Evolutionary conservation across 2,329 filamentous ascomycete species (phyloP).

Genomic region (Venturia effusa): DNA sequence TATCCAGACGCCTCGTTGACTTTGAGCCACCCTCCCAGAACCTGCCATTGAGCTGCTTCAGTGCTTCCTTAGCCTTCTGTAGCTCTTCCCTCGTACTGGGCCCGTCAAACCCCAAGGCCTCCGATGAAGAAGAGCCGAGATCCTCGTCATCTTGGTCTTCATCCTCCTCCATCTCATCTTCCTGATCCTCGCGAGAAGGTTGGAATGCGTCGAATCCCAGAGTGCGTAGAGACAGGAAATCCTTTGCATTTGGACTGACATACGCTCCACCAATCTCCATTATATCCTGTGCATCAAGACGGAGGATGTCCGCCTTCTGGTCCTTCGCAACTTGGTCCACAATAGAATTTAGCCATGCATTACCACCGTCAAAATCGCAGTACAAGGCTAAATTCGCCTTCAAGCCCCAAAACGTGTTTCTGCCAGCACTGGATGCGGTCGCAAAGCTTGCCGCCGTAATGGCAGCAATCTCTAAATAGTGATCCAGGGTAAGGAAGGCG

Average conservation of each 20-base stretch:
- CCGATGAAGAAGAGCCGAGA: background rate
- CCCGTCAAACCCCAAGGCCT: too few relatives aligned
- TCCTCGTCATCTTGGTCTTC: conserved; percentile 31
- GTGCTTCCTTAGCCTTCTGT: background rate
- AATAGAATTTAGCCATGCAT: conserved; percentile 45
- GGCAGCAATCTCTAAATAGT: background rate
- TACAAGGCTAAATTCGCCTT: conserved; percentile 34
- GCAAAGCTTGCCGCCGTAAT: conserved; percentile 1
- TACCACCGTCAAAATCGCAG: conserved; percentile 46
- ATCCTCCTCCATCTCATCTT: conserved; percentile 35
- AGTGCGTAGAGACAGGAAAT: conserved; percentile 35
- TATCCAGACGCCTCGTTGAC: conserved; percentile 11
- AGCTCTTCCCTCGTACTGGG: background rate
- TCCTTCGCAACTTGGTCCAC: conserved; percentile 52
- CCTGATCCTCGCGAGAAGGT: conserved; percentile 27
- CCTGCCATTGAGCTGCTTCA: background rate
- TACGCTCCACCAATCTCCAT: conserved; percentile 60
- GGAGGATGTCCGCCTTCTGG: conserved; percentile 55
- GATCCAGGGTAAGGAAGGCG: background rate
- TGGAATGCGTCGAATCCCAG: conserved; percentile 45
- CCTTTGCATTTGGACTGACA: conserved; percentile 50
- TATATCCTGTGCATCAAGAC: conserved; percentile 58
- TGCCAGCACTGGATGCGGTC: background rate
- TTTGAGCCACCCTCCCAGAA: conserved; percentile 11
- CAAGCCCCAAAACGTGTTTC: background rate